Base-by-base conservation (phyloP, 2,329 filamentous ascomycete genomes). In the Hymenoscyphus salicellus region DNA sequence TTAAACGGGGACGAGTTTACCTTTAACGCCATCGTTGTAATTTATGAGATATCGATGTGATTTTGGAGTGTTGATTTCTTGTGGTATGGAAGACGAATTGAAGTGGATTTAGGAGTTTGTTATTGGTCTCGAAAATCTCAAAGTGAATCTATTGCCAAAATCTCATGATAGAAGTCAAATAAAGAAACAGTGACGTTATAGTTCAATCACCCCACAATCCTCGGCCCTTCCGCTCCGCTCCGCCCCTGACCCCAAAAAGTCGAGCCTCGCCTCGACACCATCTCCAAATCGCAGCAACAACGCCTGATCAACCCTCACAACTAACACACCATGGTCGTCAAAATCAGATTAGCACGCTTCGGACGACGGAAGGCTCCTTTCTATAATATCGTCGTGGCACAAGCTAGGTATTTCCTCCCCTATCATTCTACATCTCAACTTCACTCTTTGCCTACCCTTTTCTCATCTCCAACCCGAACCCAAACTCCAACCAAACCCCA, bases 361-460 rank as follows among this genome's bases (percentile, higher is more conserved):
- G 93, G 93, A 76, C 92, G 90, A 78, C 87, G 86, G 70, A 93
- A 96, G 77, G 78, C 86, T n/a, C 94, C 95, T 2, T 90, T 97
- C 73, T 99, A 97, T 84, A 99, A 99, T 81, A 97, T 99, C 69
- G 92, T 98, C 70, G 91, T 99, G 69, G 86, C 93, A 17, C 94
- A 98, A 75, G 93, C 93, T 57, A 89, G 93, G 91, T 96, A 85
- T 38, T 70, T 83, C 69, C 41, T 56, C 43, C 33, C 16, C n/a
- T 30, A 3, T 30, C 28, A 6, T 23, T 52, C 43, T 23, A 26
- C 11, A 26, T 23, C 36, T 17, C 46, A 56, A 10, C 11, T 36
- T 4, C 46, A 46, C 28, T 43, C 28, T 46, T 41, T 23, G 28
- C 33, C 23, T 52, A 46, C n/a, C 16, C 38, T 10, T 41, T 8